Evolutionary conservation across 2,329 filamentous ascomycete species (phyloP).

Genomic region (Grosmannia serpens): DNA sequence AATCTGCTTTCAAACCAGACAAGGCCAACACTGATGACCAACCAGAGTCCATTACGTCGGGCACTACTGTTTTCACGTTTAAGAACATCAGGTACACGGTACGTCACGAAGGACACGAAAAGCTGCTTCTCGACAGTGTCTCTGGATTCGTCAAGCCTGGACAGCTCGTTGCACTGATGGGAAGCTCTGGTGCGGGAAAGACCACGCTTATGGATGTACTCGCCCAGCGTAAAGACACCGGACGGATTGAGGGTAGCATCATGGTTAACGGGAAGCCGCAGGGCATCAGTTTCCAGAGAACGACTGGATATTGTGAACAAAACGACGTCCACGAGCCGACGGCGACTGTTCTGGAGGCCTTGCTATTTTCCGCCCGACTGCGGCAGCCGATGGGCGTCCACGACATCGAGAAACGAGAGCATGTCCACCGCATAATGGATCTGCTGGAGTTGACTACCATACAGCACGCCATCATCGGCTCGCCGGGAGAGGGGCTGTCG

Average conservation of each 20-base stretch:
- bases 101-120: background rate
- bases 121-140: background rate
- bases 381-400: constrained; percentile 70
- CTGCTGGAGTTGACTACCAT: constrained; percentile 86
- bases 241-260: constrained; percentile 80
- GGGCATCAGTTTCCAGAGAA: constrained; percentile 76
- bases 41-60: background rate
- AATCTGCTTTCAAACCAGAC: background rate
- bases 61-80: background rate
- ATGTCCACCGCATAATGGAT: constrained; percentile 84
- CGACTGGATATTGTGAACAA: constrained; percentile 85
- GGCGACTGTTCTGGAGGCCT: constrained; percentile 74
- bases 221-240: constrained; percentile 76
- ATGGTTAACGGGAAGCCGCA: constrained; percentile 51
- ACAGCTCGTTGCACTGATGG: constrained; percentile 40
- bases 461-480: constrained; percentile 80
- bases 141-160: background rate
- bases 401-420: constrained; percentile 67
- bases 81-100: background rate
- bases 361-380: constrained; percentile 75
- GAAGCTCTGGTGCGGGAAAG: constrained; percentile 83
- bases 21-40: background rate
- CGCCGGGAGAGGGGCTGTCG: constrained; percentile 75
- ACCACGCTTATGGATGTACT: constrained; percentile 81
- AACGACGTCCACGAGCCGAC: constrained; percentile 82